A percentile compares a stretch with the other conserved stretches of the same genome.
These are phyloP conservation scores for Linnemannia exigua DNA, from an alignment of 192 early-diverging fungal genomes.

Conservation along the genomic window DNA sequence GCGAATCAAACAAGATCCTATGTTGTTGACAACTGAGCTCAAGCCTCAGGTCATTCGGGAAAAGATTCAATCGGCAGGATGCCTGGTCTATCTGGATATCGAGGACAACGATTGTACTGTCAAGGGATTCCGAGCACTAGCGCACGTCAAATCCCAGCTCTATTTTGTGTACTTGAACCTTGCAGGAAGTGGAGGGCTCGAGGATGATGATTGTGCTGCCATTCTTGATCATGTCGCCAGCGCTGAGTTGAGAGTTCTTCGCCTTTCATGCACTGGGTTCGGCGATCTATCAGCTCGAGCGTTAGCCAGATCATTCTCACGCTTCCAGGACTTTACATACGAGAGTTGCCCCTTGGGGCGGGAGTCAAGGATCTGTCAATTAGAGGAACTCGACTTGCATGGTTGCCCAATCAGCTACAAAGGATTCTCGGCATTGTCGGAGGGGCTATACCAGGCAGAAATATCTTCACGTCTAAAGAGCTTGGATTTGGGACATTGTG, in stretches of 20 bases:
- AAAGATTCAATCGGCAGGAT: conserved; percentile 28
- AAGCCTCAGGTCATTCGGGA: neutral
- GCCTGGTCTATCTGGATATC: conserved; percentile 47
- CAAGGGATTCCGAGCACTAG: conserved; percentile 38
- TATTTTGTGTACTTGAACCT: conserved; percentile 43
- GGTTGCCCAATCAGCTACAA: conserved; percentile 33
- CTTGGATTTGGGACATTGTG: conserved; percentile 44
- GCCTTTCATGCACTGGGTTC: conserved; percentile 46
- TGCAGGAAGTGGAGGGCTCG: conserved; percentile 23
- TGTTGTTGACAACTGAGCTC: neutral
- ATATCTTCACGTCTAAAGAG: conserved; percentile 17
- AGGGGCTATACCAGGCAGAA: neutral
- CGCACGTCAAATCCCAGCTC: conserved; percentile 28
- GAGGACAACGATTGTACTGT: conserved; percentile 43
- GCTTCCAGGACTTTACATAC: neutral
- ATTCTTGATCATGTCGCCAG: conserved; percentile 33
- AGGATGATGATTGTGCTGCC: conserved; percentile 34
- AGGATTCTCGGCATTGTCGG: conserved; percentile 15
- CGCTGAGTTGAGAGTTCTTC: conserved; percentile 23
- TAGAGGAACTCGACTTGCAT: conserved; percentile 45
- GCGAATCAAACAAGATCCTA: conserved; percentile 1
- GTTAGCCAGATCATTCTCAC: conserved; percentile 10
- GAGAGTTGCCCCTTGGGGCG: neutral
- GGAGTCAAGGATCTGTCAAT: conserved; percentile 10
- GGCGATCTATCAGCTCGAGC: conserved; percentile 29